A percentile compares a stretch with the other conserved stretches of the same genome.
Evolutionary conservation across 805 yeast species (phyloP).

Genomic region (Saccharomycopsis sp.): DNA sequence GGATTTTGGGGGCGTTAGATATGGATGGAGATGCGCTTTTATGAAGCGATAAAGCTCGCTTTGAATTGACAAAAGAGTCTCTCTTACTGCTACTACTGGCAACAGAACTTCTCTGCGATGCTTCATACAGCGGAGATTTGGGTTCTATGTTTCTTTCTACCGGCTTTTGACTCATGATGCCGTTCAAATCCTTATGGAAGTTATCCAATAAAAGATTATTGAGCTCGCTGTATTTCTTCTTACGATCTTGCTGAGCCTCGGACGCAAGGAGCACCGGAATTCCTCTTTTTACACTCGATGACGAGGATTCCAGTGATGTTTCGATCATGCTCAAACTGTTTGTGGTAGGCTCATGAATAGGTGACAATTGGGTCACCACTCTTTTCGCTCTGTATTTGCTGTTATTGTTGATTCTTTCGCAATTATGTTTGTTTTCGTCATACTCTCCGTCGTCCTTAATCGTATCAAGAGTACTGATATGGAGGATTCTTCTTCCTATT

Average conservation of each 20-base stretch:
- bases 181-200: constrained; percentile 11
- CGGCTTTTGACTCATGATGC: neutral
- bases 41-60: constrained; percentile 3
- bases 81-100: neutral
- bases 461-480: neutral
- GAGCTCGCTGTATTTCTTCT: constrained; percentile 1
- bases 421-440: neutral
- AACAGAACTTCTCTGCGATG: neutral
- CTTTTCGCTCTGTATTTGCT: neutral
- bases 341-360: constrained; percentile 14
- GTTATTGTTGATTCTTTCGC: constrained; percentile 4
- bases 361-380: constrained; percentile 9
- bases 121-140: neutral
- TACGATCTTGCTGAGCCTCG: constrained; percentile 1
- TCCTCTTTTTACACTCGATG: neutral
- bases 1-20: constrained; percentile 3
- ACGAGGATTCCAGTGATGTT: too few relatives aligned
- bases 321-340: neutral
- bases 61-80: constrained; percentile 5
- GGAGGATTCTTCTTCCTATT: neutral
- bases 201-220: constrained; percentile 8
- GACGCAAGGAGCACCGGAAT: neutral
- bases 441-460: neutral
- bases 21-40: neutral
- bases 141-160: neutral